Evolutionary conservation across 495 filamentous ascomycete species (phyloP).

Genomic region (Talaromyces ruber): DNA sequence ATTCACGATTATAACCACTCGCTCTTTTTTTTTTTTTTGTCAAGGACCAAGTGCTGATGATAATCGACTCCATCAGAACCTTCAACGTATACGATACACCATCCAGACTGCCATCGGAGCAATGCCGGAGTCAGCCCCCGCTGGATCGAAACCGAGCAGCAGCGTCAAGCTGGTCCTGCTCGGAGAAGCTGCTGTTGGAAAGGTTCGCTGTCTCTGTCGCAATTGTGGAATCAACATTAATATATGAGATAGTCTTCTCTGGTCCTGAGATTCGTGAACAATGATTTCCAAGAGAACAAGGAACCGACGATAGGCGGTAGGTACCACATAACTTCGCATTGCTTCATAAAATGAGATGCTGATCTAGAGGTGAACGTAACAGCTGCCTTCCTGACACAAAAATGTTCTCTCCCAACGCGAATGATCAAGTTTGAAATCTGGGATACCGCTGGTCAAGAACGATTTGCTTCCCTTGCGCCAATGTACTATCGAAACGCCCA

Average conservation of each 20-base stretch:
- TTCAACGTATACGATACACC: neutral
- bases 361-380: neutral
- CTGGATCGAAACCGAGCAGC: conserved; percentile 83
- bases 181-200: conserved; percentile 95
- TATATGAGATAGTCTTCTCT: conserved; percentile 73
- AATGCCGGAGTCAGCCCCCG: conserved; percentile 38
- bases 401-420: conserved; percentile 89
- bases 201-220: conserved; percentile 46
- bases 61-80: neutral
- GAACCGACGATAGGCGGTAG: conserved; percentile 97
- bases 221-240: neutral
- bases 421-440: conserved; percentile 99
- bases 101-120: neutral
- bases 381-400: conserved; percentile 98
- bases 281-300: conserved; percentile 99
- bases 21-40: neutral
- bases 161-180: conserved; percentile 98
- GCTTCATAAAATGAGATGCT: neutral
- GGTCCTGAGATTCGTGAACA: conserved; percentile 96
- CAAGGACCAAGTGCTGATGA: neutral
- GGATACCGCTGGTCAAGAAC: conserved; percentile 98
- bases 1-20: neutral
- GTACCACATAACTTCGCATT: conserved; percentile 14
- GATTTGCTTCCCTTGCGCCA: conserved; percentile 90
- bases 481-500: conserved; percentile 99